A percentile compares a stretch with the other conserved stretches of the same genome.
phyloP scores from a whole-genome alignment of 1,284 basidiomycete genomes.

The Cystobasidium pallidum region DNA sequence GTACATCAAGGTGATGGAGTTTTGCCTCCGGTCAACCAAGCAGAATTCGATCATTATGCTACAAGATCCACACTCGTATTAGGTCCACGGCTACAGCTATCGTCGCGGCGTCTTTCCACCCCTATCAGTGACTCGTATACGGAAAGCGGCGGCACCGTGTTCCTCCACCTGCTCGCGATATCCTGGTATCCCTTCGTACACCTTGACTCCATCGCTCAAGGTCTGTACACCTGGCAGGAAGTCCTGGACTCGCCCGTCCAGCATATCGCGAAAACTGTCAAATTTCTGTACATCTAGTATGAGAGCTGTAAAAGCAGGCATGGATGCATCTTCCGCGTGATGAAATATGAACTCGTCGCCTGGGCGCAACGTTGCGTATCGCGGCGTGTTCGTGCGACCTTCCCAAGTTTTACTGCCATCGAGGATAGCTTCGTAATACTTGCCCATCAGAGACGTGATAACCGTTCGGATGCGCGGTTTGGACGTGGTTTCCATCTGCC shows the following conservation, averaged over 20 bases:
- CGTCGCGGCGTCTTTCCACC: background rate
- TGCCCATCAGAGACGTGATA: slow-evolving; percentile 22
- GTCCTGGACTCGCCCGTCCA: slow-evolving; percentile 8
- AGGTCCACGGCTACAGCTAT: background rate
- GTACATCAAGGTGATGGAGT: background rate
- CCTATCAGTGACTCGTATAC: slow-evolving; percentile 14
- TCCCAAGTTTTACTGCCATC: slow-evolving; percentile 36
- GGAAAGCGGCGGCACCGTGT: slow-evolving; percentile 18
- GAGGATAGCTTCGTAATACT: slow-evolving; percentile 28
- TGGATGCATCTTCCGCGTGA: slow-evolving; percentile 28
- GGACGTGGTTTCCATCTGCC: background rate
- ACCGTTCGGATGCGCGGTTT: slow-evolving; percentile 12
- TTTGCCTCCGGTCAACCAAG: too few species aligned
- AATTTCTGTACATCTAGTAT: slow-evolving; percentile 32
- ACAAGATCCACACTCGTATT: background rate
- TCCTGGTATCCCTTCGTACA: slow-evolving; percentile 23
- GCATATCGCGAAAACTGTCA: slow-evolving; percentile 29
- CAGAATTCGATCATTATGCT: background rate
- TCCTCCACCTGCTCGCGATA: slow-evolving; percentile 14
- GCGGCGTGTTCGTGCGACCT: slow-evolving; percentile 23
- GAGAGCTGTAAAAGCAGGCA: slow-evolving; percentile 20
- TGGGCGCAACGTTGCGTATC: slow-evolving; percentile 18
- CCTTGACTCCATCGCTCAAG: background rate
- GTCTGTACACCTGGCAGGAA: slow-evolving; percentile 23
- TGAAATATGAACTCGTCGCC: slow-evolving; percentile 26